Evolutionary conservation across 2,329 filamentous ascomycete genomes (phyloP).

Genomic region (Penicillium sp.): DNA sequence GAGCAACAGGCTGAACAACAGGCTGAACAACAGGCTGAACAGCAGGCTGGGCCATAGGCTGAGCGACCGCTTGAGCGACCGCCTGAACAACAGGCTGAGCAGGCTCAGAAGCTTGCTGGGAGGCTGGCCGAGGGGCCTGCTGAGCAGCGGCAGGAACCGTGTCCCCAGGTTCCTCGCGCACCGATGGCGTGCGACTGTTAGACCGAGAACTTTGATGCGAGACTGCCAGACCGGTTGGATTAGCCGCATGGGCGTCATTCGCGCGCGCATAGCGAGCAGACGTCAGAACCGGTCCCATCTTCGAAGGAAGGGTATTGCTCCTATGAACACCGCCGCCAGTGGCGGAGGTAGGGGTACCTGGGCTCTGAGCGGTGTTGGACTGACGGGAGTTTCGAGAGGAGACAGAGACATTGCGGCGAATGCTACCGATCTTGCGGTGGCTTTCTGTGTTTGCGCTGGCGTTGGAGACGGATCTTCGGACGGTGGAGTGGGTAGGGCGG

Average conservation of each 20-base stretch:
- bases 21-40: background rate
- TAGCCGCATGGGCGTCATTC: conserved; percentile 54
- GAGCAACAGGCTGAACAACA: background rate
- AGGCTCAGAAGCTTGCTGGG: background rate
- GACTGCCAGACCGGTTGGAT: conserved; percentile 37
- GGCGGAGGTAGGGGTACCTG: conserved; percentile 60
- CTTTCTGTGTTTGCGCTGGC: conserved; percentile 88
- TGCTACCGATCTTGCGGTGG: conserved; percentile 72
- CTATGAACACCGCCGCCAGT: conserved; percentile 63
- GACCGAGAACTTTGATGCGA: conserved; percentile 35
- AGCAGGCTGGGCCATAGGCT: background rate
- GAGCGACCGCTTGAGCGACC: background rate
- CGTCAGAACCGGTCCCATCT: conserved; percentile 74
- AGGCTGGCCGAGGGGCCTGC: background rate
- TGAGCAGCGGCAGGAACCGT: background rate
- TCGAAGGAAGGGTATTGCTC: conserved; percentile 93
- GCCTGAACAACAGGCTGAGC: background rate
- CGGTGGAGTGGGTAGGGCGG: conserved; percentile 51
- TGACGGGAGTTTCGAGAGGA: conserved; percentile 84
- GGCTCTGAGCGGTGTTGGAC: conserved; percentile 71
- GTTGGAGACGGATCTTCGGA: conserved; percentile 79
- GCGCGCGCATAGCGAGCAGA: conserved; percentile 67
- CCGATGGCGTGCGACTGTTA: conserved; percentile 28
- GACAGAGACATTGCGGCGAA: conserved; percentile 86
- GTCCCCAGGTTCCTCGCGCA: conserved; percentile 20